Evolutionary conservation across 2,329 filamentous ascomycete genomes (phyloP).

Genomic region (Pseudogymnoascus sp.): DNA sequence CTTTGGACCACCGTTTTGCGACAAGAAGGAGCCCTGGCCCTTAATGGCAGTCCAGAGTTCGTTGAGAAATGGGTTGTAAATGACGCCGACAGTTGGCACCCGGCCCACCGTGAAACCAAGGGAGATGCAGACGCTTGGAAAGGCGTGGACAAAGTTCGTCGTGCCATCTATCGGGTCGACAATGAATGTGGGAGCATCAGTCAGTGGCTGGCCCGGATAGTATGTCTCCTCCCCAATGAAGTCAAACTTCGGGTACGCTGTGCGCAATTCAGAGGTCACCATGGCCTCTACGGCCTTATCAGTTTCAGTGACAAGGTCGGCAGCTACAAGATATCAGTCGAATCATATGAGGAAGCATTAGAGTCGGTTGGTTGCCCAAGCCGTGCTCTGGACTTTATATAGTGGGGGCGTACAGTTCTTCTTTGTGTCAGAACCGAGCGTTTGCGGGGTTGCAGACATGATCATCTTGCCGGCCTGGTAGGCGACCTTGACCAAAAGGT

Average conservation of each 20-base stretch:
- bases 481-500: constrained; percentile 52
- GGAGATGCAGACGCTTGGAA: constrained; percentile 68
- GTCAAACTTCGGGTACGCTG: constrained; percentile 46
- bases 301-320: constrained; percentile 61
- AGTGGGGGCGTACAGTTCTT: constrained; percentile 45
- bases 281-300: constrained; percentile 59
- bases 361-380: not conserved
- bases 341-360: not conserved
- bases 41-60: constrained; percentile 61
- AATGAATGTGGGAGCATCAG: constrained; percentile 64
- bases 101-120: constrained; percentile 61
- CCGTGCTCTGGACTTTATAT: not conserved
- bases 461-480: constrained; percentile 60
- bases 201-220: constrained; percentile 55
- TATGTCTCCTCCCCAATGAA: constrained; percentile 77
- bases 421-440: constrained; percentile 51
- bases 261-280: constrained; percentile 45
- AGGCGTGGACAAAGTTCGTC: constrained; percentile 72
- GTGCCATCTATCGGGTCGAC: constrained; percentile 78
- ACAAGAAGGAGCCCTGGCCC: constrained; percentile 55
- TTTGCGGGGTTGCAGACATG: constrained; percentile 49
- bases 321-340: constrained; percentile 37
- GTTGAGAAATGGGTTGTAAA: constrained; percentile 72
- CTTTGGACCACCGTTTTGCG: constrained; percentile 33
- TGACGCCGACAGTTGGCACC: constrained; percentile 59